Percentiles rank a stretch among this genome's conserved stretches.
phyloP scores from a whole-genome alignment of 176 grass and related monocot species.

The Musa acuminata region DNA sequence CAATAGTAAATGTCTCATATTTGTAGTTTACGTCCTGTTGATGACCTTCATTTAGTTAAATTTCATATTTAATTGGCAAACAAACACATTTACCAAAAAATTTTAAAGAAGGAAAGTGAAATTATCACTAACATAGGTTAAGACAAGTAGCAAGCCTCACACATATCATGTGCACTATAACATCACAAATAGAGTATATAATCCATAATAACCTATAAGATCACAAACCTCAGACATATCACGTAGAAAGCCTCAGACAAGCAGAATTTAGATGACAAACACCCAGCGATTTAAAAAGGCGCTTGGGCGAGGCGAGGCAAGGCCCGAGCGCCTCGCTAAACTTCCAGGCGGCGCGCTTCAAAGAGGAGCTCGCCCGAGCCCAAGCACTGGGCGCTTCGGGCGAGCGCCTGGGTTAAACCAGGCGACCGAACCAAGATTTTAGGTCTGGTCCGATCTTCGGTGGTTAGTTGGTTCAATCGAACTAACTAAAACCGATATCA shows the following conservation, averaged over 20 bases:
- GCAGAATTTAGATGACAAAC: neutral
- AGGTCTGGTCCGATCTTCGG: too few relatives aligned
- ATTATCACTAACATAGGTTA: neutral
- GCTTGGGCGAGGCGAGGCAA: too few relatives aligned
- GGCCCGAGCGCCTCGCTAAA: too few relatives aligned
- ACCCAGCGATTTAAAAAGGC: too few relatives aligned
- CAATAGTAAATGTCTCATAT: neutral
- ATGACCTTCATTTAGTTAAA: neutral
- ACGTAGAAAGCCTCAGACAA: neutral
- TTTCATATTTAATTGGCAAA: neutral
- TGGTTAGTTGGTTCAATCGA: too few relatives aligned
- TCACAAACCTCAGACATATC: too few relatives aligned
- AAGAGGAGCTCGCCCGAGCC: too few relatives aligned
- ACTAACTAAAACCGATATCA: too few relatives aligned
- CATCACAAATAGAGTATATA: neutral
- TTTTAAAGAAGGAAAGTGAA: neutral
- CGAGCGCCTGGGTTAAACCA: too few relatives aligned
- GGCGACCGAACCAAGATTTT: too few relatives aligned
- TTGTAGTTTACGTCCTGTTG: neutral
- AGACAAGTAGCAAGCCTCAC: neutral
- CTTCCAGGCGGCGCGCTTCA: too few relatives aligned
- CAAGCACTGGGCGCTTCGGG: too few relatives aligned
- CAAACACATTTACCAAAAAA: neutral
- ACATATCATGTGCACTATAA: neutral
- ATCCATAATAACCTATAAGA: neutral